These are phyloP conservation scores for Aspergillus brasiliensis DNA, from an alignment of 2,329 filamentous ascomycete genomes.

Conservation along the genomic window DNA sequence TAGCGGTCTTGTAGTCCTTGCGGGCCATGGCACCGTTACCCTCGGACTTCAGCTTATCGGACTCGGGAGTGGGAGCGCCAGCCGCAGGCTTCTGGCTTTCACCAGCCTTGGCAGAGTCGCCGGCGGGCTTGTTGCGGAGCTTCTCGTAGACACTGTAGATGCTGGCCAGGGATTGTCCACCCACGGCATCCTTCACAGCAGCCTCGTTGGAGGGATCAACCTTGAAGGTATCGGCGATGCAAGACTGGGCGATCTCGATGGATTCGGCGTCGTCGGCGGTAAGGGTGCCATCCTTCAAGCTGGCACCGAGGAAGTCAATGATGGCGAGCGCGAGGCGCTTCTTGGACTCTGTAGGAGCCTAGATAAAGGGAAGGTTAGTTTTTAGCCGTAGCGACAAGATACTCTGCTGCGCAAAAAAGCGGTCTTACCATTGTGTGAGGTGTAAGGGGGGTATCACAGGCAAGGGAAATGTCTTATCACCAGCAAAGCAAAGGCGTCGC, in stretches of 20 bases:
- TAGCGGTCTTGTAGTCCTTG: conserved; percentile 83
- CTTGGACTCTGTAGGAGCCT: conserved; percentile 57
- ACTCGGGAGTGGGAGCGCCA: conserved; percentile 61
- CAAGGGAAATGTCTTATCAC: conserved; percentile 7
- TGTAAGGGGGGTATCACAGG: not conserved
- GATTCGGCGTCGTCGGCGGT: conserved; percentile 86
- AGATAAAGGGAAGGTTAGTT: not conserved
- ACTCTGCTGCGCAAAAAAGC: not conserved
- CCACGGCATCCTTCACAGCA: conserved; percentile 74
- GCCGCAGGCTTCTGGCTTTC: conserved; percentile 40
- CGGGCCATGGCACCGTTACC: conserved; percentile 94
- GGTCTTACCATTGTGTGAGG: conserved; percentile 24
- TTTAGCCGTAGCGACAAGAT: not conserved
- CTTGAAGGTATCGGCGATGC: conserved; percentile 93
- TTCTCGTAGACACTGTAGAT: conserved; percentile 98
- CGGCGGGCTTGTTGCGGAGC: conserved; percentile 68
- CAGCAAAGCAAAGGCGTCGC: conserved; percentile 15
- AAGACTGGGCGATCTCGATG: conserved; percentile 90
- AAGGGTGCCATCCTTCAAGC: conserved; percentile 84
- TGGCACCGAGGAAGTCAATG: conserved; percentile 88
- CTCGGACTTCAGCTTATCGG: conserved; percentile 83
- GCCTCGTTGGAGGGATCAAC: conserved; percentile 79
- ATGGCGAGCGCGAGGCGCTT: conserved; percentile 96
- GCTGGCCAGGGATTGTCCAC: conserved; percentile 80
- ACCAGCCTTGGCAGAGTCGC: conserved; percentile 47